These are phyloP conservation scores for Brassica hybrid DNA, from an alignment of 441 rosid species.

Conservation along the genomic window DNA sequence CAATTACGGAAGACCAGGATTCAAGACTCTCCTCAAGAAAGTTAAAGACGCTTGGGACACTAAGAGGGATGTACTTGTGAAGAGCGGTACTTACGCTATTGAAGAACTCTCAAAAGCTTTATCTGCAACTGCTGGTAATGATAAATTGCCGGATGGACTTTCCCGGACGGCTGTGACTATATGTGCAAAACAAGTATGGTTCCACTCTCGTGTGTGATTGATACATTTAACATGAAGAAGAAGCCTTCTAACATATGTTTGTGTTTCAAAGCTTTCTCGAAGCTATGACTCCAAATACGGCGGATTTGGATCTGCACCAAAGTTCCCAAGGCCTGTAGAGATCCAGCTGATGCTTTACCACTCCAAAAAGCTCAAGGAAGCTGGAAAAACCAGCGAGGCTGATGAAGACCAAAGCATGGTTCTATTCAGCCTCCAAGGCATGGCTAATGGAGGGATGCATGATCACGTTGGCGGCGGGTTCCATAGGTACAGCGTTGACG, in stretches of 20 bases:
- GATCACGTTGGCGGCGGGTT: constrained; percentile 97
- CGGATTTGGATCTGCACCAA: constrained; percentile 97
- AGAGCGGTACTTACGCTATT: constrained; percentile 83
- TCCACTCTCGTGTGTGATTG: background rate
- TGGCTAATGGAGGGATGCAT: constrained; percentile 96
- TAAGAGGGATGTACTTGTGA: constrained; percentile 70
- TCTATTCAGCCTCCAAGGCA: constrained; percentile 78
- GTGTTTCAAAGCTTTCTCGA: constrained; percentile 65
- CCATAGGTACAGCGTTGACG: constrained; percentile 97
- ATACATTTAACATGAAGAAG: constrained; percentile 8
- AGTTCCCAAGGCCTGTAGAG: constrained; percentile 98
- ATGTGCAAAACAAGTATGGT: constrained; percentile 85
- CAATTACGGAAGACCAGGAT: constrained; percentile 90
- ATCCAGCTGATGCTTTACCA: constrained; percentile 87
- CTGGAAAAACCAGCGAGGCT: constrained; percentile 56
- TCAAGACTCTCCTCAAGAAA: constrained; percentile 86
- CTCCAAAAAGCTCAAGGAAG: constrained; percentile 70
- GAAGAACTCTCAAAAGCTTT: constrained; percentile 90
- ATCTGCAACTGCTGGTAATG: constrained; percentile 62
- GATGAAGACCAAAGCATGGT: constrained; percentile 60
- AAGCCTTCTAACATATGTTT: constrained; percentile 30
- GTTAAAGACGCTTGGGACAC: constrained; percentile 88
- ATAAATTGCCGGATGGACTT: constrained; percentile 68
- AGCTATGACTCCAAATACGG: constrained; percentile 77
- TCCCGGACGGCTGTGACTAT: constrained; percentile 54